A percentile compares a stretch with the other conserved stretches of the same genome.
Conservation (phyloP, 108 stramenopile species). For the Stephanodiscus triporus region DNA sequence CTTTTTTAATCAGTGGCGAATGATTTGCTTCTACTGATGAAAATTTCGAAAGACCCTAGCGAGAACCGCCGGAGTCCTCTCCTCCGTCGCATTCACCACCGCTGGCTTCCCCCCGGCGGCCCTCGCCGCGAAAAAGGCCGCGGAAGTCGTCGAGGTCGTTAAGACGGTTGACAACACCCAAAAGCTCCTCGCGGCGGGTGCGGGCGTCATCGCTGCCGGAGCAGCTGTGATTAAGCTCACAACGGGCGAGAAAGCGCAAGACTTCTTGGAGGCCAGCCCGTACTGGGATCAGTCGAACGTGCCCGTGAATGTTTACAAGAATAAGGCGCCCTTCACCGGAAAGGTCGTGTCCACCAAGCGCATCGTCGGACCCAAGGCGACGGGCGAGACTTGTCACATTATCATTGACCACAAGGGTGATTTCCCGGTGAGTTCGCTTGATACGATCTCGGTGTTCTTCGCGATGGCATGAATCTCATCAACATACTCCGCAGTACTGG, state of each 20-base stretch:
- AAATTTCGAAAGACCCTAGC: slow-evolving; percentile 45
- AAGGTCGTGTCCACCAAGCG: slow-evolving; percentile 84
- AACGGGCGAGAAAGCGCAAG: slow-evolving; percentile 44
- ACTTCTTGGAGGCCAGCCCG: slow-evolving; percentile 84
- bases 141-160: slow-evolving; percentile 64
- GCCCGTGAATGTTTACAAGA: slow-evolving; percentile 85
- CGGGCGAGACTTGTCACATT: slow-evolving; percentile 80
- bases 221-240: slow-evolving; percentile 56
- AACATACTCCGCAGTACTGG: slow-evolving; percentile 55
- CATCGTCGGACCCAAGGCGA: slow-evolving; percentile 84
- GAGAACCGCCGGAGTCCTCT: slow-evolving; percentile 71
- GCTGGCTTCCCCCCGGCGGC: slow-evolving; percentile 68
- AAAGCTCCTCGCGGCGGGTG: slow-evolving; percentile 65
- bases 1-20: background rate
- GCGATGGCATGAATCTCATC: background rate
- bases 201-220: slow-evolving; percentile 68
- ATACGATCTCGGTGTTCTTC: background rate
- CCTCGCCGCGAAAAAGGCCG: slow-evolving; percentile 63
- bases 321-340: slow-evolving; percentile 73
- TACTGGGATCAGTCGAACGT: slow-evolving; percentile 77
- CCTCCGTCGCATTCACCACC: slow-evolving; percentile 69
- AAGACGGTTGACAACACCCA: slow-evolving; percentile 70
- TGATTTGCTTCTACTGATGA: background rate
- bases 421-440: slow-evolving; percentile 55
- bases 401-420: slow-evolving; percentile 81